Evolutionary conservation across 768 basidiomycete genomes (phyloP).

Genomic region (Leucocoprinus sp.): DNA sequence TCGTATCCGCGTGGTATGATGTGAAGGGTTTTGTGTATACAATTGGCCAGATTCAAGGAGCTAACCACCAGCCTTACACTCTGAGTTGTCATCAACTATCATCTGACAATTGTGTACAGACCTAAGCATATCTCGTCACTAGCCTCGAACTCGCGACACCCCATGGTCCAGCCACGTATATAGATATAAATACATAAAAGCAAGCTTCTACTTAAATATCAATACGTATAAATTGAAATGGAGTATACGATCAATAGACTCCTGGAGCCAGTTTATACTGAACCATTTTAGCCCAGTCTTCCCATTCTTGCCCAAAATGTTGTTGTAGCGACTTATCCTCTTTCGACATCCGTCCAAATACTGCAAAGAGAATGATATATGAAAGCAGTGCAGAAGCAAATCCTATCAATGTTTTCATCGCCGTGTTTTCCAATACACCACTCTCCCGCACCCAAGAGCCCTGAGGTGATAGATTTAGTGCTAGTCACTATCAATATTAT

Average conservation of each 20-base stretch:
- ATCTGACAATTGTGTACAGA: no score
- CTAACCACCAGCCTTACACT: no score
- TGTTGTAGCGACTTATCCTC: constrained; percentile 37
- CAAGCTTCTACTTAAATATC: no score
- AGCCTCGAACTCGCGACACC: no score
- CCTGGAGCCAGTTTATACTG: constrained; percentile 41
- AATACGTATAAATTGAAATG: no score
- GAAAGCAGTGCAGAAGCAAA: constrained; percentile 22
- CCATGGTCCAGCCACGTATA: no score
- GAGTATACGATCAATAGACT: constrained; percentile 37
- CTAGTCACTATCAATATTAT: not conserved
- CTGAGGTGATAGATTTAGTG: constrained; percentile 18
- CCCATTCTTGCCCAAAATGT: constrained; percentile 34
- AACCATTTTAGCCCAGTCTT: constrained; percentile 35
- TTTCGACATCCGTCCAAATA: constrained; percentile 34
- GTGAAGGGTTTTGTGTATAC: no score
- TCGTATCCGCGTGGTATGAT: no score
- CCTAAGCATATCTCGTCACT: no score
- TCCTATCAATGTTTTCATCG: constrained; percentile 22
- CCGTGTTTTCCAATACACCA: constrained; percentile 25
- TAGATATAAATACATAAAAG: no score
- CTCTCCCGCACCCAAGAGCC: constrained; percentile 41
- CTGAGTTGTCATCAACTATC: no score
- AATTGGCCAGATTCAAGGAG: no score
- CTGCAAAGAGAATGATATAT: constrained; percentile 22